Evolutionary conservation across 2,329 filamentous ascomycete species (phyloP).

Genomic region (Exophiala oligosperma): DNA sequence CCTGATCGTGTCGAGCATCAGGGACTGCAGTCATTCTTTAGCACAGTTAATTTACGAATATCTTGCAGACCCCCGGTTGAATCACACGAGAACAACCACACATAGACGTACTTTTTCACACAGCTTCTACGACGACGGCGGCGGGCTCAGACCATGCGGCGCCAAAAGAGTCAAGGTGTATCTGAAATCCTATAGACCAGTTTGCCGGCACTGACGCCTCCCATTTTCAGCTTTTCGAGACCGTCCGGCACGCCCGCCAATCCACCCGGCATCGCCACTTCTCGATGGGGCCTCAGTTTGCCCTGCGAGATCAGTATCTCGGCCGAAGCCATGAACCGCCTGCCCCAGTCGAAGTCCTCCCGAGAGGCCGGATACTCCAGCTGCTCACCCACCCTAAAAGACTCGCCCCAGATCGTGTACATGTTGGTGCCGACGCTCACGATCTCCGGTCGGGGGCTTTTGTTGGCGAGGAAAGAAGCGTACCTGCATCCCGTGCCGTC

Average conservation of each 20-base stretch:
- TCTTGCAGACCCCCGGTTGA: no score
- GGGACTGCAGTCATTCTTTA: no score
- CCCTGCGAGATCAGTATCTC: not conserved
- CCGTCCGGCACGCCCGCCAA: not conserved
- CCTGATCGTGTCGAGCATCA: no score
- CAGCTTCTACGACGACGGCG: no score
- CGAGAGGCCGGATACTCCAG: not conserved
- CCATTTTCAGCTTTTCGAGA: not conserved
- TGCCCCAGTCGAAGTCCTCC: conserved; percentile 1
- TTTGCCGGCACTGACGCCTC: not conserved
- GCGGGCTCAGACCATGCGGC: no score
- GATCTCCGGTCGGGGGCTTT: not conserved
- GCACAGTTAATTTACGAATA: no score
- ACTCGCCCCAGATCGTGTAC: conserved; percentile 4
- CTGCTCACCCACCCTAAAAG: not conserved
- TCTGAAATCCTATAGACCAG: not conserved
- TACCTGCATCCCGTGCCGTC: not conserved
- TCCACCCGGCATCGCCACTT: not conserved
- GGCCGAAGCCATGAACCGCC: not conserved
- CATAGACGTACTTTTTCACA: no score
- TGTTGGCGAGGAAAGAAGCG: not conserved
- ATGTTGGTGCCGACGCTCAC: conserved; percentile 3
- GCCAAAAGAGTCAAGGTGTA: not conserved
- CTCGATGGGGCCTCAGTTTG: not conserved
- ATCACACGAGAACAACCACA: no score